Percentiles rank a stretch among this genome's conserved stretches.
Conservation (phyloP, 768 basidiomycete species). For the Podaxis rugospora region DNA sequence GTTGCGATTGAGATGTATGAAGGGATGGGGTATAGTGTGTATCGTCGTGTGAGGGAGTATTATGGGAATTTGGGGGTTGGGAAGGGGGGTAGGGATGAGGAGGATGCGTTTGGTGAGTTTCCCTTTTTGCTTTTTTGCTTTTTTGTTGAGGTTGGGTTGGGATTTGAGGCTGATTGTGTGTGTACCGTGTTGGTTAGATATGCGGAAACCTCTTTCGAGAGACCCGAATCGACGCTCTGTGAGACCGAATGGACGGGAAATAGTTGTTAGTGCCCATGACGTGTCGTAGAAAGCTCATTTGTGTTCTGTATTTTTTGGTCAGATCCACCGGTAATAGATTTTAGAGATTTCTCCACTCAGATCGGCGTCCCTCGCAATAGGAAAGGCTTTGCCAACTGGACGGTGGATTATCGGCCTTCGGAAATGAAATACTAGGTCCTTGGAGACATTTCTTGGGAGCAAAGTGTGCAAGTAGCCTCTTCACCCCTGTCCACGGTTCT, state of each 20-base stretch:
- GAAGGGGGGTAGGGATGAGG: slow-evolving; percentile 75
- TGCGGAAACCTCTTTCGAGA: slow-evolving; percentile 71
- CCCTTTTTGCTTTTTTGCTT: neutral
- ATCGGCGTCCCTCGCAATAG: neutral
- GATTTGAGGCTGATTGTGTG: neutral
- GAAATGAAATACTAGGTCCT: neutral
- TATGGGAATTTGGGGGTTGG: slow-evolving; percentile 76
- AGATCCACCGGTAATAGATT: neutral
- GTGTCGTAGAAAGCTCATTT: slow-evolving; percentile 35
- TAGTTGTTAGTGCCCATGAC: slow-evolving; percentile 60
- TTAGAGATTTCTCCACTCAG: neutral
- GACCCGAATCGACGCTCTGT: slow-evolving; percentile 62
- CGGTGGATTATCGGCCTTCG: neutral
- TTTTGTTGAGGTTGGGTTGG: neutral
- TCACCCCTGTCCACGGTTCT: too few relatives aligned
- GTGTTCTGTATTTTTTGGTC: neutral
- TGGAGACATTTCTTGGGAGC: too few relatives aligned
- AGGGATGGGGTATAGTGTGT: slow-evolving; percentile 89
- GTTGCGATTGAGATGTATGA: slow-evolving; percentile 93
- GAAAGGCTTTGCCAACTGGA: neutral
- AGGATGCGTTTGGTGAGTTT: slow-evolving; percentile 84
- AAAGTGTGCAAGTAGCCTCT: too few relatives aligned
- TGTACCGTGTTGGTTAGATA: slow-evolving; percentile 27
- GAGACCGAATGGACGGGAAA: slow-evolving; percentile 67
- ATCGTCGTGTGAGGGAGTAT: slow-evolving; percentile 85